Percentiles rank a stretch among this genome's conserved stretches.
Evolutionary conservation across 1,139 yeast species (phyloP).

Genomic region (Blastobotrys capitulatus): DNA sequence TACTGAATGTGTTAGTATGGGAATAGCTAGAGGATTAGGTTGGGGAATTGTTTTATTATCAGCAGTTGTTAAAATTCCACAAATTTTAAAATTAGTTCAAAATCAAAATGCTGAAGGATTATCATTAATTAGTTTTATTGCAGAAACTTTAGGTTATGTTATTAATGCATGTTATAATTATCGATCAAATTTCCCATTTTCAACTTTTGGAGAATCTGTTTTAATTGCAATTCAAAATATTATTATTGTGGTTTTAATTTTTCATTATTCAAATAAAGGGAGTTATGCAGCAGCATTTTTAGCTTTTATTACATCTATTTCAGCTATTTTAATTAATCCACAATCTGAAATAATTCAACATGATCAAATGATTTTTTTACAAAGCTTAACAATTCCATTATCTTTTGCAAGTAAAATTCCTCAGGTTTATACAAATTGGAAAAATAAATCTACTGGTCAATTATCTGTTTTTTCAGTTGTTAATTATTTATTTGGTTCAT

Average conservation of each 20-base stretch:
- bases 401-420: constrained; percentile 50
- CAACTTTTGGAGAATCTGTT: constrained; percentile 41
- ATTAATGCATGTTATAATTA: constrained; percentile 40
- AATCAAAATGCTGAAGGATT: constrained; percentile 35
- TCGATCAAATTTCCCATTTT: constrained; percentile 38
- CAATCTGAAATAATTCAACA: constrained; percentile 23
- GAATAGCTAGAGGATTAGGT: constrained; percentile 32
- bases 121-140: constrained; percentile 32
- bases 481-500: constrained; percentile 51
- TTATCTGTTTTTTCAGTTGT: constrained; percentile 49
- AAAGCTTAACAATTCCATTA: constrained; percentile 50
- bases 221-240: constrained; percentile 39
- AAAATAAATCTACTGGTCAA: constrained; percentile 49
- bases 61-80: constrained; percentile 37
- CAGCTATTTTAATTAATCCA: constrained; percentile 19
- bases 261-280: constrained; percentile 25
- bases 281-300: constrained; percentile 24
- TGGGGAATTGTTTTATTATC: constrained; percentile 35
- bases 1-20: constrained; percentile 29
- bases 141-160: constrained; percentile 38
- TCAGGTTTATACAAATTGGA: constrained; percentile 46
- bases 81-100: constrained; percentile 31
- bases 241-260: constrained; percentile 33
- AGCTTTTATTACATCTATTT: constrained; percentile 24
- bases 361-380: constrained; percentile 35